phyloP scores from a whole-genome alignment of 2,329 filamentous ascomycete genomes.

The Cyanodermella asteris region DNA sequence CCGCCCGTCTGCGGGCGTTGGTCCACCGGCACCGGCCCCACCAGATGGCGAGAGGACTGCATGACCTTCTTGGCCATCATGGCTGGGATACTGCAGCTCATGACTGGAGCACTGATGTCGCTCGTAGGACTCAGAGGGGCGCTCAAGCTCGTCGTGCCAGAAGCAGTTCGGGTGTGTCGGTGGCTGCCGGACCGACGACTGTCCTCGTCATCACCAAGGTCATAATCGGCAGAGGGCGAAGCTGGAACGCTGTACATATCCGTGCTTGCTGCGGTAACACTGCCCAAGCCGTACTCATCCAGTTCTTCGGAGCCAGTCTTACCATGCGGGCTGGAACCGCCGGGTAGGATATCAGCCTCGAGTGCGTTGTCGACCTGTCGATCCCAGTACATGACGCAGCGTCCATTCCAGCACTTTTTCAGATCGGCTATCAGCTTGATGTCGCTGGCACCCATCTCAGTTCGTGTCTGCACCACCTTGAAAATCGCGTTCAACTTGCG shows the following conservation, averaged over 20 bases:
- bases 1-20: too few relatives aligned
- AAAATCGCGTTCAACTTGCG: conserved; percentile 48
- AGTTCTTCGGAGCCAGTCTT: conserved; percentile 1
- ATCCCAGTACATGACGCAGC: conserved; percentile 81
- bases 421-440: conserved; percentile 81
- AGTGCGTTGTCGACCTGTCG: conserved; percentile 37
- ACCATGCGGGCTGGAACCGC: too few relatives aligned
- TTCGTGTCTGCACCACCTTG: conserved; percentile 26
- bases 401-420: conserved; percentile 91
- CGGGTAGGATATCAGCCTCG: conserved; percentile 50
- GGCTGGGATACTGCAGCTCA: conserved; percentile 38
- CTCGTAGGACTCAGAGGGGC: conserved; percentile 18
- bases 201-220: conserved; percentile 6
- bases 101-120: conserved; percentile 31
- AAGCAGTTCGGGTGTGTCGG: conserved; percentile 15
- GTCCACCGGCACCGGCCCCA: conserved; percentile 20
- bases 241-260: conserved; percentile 51
- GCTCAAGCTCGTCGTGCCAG: conserved; percentile 15
- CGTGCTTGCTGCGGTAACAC: too few relatives aligned
- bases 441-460: conserved; percentile 35
- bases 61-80: conserved; percentile 20
- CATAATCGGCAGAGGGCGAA: conserved; percentile 7
- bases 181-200: conserved; percentile 4
- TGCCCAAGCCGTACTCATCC: conserved; percentile 5
- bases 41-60: conserved; percentile 13